Evolutionary conservation across 129 eudicot genomes (phyloP), one percentile per base, ranked within the genome.

Genomic region (Tagetes erecta): DNA sequence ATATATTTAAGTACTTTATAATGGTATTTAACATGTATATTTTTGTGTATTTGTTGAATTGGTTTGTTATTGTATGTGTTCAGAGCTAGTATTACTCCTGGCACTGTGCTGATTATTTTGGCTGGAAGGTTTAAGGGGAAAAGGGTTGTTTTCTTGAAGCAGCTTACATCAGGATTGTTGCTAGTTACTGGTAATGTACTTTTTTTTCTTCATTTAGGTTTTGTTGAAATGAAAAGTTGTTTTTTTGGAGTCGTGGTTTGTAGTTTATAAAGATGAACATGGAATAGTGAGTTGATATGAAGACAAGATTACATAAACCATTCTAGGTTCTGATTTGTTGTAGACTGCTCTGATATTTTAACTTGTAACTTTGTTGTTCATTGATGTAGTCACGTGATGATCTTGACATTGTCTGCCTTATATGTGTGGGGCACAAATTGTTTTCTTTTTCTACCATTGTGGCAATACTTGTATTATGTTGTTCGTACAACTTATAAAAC

Each of bases 101-200:
- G 91, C 42, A 83, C 86, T 0, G 91, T 86, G 40, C 55, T 86
- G 87, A 83, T 86, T 50, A 51, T 86, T 8, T 72, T 86, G 82
- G 83, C 85, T 40, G 91, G 91, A 10, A 83, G 86, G 58, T 86
- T 86, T 11, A 86, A 73, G 86, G 91, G 91, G 35, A 86, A 86
- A 71, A 66, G 91, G 41, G 91, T 86, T 81, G 91, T 86, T 4
- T 86, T 83, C 75, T 71, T 86, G 84, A 86, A 86, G 73, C 91
- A 86, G 70, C 91, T 86, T 39, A 47, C 84, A 7, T 86, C 91
- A 68, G 88, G 91, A 31, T 67, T 86, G 64, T 83, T 86, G 39
- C 73, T 86, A 39, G 85, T 86, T 40, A 83, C 91, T 46, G 97
- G 97, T 91, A 44, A 76, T 78, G 2, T 41, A 35, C 3, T 78